Conservation (phyloP, 768 basidiomycete genomes). For the Amanita molliuscula region DNA sequence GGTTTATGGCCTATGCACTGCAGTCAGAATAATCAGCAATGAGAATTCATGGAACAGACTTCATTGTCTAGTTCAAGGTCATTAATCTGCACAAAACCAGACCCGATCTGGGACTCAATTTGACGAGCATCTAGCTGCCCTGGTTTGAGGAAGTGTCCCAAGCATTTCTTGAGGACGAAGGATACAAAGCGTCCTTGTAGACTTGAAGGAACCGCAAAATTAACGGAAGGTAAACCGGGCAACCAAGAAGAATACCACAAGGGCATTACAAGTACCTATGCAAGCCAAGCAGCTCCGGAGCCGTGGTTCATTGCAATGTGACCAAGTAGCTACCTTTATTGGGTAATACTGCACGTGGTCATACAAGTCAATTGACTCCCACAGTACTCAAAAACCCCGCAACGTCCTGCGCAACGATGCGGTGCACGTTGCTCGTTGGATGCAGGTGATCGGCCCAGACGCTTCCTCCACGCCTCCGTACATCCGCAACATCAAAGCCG, state of each 20-base stretch:
- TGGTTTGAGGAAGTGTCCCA: constrained; percentile 82
- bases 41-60: constrained; percentile 32
- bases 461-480: constrained; percentile 20
- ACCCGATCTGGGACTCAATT: constrained; percentile 90
- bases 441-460: constrained; percentile 48
- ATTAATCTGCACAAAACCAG: constrained; percentile 79
- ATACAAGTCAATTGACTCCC: background rate
- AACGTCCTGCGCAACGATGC: constrained; percentile 34
- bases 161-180: constrained; percentile 70
- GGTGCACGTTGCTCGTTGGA: constrained; percentile 41
- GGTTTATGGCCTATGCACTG: constrained; percentile 63
- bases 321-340: constrained; percentile 3
- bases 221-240: constrained; percentile 57
- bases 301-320: background rate
- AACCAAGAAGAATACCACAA: constrained; percentile 51
- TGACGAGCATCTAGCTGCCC: constrained; percentile 82
- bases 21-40: constrained; percentile 10
- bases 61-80: constrained; percentile 71
- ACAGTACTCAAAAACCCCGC: constrained; percentile 24
- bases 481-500: constrained; percentile 27
- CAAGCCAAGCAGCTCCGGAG: background rate
- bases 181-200: constrained; percentile 88
- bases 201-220: constrained; percentile 52
- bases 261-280: constrained; percentile 21
- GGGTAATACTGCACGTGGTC: background rate